Conservation (phyloP, 306 rosid species). For the Nissolia schottii region DNA sequence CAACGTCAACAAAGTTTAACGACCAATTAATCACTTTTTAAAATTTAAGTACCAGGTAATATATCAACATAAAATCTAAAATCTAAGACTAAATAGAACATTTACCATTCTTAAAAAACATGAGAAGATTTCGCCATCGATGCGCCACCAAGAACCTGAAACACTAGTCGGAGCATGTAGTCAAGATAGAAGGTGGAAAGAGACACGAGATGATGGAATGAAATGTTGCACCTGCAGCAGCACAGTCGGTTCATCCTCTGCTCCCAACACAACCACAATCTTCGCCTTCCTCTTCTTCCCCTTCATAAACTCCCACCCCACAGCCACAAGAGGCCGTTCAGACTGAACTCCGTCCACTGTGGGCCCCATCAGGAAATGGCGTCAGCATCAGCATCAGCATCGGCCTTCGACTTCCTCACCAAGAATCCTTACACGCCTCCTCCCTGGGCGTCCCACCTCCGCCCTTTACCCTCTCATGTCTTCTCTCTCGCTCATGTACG, state of each 20-base stretch:
- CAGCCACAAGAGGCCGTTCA: background rate
- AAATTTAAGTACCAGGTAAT: too few species aligned
- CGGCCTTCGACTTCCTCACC: constrained; percentile 37
- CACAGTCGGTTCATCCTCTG: background rate
- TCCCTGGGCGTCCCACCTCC: constrained; percentile 80
- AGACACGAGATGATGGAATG: background rate
- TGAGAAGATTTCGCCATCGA: too few species aligned
- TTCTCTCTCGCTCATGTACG: constrained; percentile 71
- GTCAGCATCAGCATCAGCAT: background rate
- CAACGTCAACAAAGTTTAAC: too few species aligned
- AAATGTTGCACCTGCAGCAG: background rate
- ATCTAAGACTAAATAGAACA: too few species aligned
- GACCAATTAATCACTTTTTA: too few species aligned
- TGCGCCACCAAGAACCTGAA: too few species aligned
- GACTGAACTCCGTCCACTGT: background rate
- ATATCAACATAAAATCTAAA: too few species aligned
- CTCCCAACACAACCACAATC: background rate
- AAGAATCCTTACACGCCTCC: constrained; percentile 64
- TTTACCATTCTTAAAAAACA: too few species aligned
- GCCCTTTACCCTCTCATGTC: constrained; percentile 63
- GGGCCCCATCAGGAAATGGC: background rate
- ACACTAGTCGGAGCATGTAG: too few species aligned
- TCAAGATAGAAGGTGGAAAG: too few species aligned
- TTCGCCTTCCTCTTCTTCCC: background rate
- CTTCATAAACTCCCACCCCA: background rate